Conservation (phyloP, 768 basidiomycete species). For the Pleurotus giganteus region DNA sequence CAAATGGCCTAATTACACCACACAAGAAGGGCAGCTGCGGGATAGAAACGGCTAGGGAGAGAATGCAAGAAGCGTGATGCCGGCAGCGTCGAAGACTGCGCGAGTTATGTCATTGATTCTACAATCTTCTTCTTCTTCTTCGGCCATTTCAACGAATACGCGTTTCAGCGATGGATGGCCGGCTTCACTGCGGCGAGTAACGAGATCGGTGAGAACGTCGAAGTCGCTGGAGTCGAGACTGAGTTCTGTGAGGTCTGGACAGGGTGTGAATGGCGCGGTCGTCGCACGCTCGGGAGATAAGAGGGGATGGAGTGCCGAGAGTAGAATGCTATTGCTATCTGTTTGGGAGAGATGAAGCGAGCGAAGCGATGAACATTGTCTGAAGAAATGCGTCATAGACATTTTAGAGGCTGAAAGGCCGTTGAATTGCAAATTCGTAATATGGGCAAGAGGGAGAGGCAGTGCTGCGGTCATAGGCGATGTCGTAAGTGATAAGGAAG, state of each 20-base stretch:
- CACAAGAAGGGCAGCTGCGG: not conserved
- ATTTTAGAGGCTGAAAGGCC: conserved; percentile 20
- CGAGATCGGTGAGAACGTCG: not conserved
- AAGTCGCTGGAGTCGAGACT: not conserved
- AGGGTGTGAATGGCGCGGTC: not conserved
- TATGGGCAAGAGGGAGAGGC: conserved; percentile 20
- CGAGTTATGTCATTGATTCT: conserved; percentile 7
- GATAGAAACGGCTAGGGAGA: not conserved
- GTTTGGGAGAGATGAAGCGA: conserved; percentile 22
- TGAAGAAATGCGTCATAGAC: conserved; percentile 24
- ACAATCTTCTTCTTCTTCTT: conserved; percentile 2
- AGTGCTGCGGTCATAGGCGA: conserved; percentile 10
- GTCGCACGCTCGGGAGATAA: not conserved
- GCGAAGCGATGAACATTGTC: conserved; percentile 22
- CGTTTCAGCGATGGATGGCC: not conserved
- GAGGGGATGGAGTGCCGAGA: conserved; percentile 18
- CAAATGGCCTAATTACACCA: not conserved
- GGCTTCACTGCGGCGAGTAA: not conserved
- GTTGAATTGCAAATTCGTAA: conserved; percentile 30
- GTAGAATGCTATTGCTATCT: conserved; percentile 16
- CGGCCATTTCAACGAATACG: conserved; percentile 3
- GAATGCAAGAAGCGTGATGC: conserved; percentile 7
- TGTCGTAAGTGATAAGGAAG: not conserved
- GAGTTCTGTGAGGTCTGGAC: conserved; percentile 5
- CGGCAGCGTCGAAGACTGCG: conserved; percentile 6